These are phyloP conservation scores for Cryptococcus floricola DNA, from an alignment of 1,284 basidiomycete species.

Conservation along the genomic window DNA sequence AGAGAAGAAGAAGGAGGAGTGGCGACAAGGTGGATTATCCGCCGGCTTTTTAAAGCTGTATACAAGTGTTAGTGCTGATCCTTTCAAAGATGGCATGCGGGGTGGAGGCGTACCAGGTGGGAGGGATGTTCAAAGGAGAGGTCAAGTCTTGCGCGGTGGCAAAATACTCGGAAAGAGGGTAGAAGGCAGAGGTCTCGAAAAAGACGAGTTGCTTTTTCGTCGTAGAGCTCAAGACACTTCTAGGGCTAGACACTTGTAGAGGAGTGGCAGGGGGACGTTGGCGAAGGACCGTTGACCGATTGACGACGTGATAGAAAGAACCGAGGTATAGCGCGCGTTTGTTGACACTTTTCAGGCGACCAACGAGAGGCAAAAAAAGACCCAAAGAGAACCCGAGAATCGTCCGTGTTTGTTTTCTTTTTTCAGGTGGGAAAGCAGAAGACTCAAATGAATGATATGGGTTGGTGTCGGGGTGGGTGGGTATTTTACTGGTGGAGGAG, in stretches of 20 bases:
- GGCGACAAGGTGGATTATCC: neutral
- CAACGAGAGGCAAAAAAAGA: neutral
- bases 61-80: neutral
- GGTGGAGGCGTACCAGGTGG: neutral
- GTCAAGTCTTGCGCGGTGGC: too few relatives aligned
- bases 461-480: too few relatives aligned
- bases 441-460: too few relatives aligned
- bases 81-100: neutral
- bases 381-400: neutral
- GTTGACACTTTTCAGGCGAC: neutral
- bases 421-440: neutral
- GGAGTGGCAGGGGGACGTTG: neutral
- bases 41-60: neutral
- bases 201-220: neutral
- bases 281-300: neutral
- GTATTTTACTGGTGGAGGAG: constrained; percentile 9
- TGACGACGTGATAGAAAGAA: neutral
- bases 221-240: neutral
- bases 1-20: neutral
- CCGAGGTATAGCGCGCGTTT: neutral
- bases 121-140: neutral
- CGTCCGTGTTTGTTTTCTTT: neutral
- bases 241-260: neutral
- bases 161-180: neutral
- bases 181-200: neutral